A percentile compares a stretch with the other conserved stretches of the same genome.
Conservation (phyloP, 2,329 filamentous ascomycete genomes). For the Cytospora leucostoma region DNA sequence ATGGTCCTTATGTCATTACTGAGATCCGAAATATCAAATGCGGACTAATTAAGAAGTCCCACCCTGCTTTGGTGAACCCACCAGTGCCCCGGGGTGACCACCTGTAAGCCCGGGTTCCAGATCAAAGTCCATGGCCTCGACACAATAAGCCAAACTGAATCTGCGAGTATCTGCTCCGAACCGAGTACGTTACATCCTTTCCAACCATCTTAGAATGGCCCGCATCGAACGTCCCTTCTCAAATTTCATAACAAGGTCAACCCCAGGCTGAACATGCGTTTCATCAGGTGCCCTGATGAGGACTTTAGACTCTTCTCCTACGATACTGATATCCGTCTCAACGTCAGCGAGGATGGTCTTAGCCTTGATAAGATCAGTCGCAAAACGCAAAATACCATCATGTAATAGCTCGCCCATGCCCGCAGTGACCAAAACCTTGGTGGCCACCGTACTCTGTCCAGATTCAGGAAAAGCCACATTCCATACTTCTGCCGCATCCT, state of each 20-base stretch:
- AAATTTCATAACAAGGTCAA: constrained; percentile 26
- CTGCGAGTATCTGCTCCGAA: too few relatives aligned
- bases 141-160: too few relatives aligned
- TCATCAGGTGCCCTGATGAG: constrained; percentile 28
- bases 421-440: constrained; percentile 26
- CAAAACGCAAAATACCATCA: constrained; percentile 26
- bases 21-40: too few relatives aligned
- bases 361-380: constrained; percentile 6
- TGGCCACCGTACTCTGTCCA: constrained; percentile 11
- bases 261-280: constrained; percentile 28
- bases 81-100: too few relatives aligned
- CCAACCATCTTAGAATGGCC: constrained; percentile 24
- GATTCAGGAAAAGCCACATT: constrained; percentile 14
- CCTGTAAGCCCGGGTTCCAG: too few relatives aligned
- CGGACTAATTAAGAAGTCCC: too few relatives aligned
- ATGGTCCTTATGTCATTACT: too few relatives aligned
- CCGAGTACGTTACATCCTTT: background rate
- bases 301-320: constrained; percentile 20
- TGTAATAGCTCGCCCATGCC: constrained; percentile 29
- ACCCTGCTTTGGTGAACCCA: too few relatives aligned
- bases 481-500: constrained; percentile 19
- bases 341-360: constrained; percentile 7
- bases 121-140: too few relatives aligned
- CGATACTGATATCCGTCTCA: constrained; percentile 1
- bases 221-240: constrained; percentile 23